Evolutionary conservation across 2,329 filamentous ascomycete genomes (phyloP), one percentile per base, ranked within the genome.

Genomic region (Clathrospora elynae): DNA sequence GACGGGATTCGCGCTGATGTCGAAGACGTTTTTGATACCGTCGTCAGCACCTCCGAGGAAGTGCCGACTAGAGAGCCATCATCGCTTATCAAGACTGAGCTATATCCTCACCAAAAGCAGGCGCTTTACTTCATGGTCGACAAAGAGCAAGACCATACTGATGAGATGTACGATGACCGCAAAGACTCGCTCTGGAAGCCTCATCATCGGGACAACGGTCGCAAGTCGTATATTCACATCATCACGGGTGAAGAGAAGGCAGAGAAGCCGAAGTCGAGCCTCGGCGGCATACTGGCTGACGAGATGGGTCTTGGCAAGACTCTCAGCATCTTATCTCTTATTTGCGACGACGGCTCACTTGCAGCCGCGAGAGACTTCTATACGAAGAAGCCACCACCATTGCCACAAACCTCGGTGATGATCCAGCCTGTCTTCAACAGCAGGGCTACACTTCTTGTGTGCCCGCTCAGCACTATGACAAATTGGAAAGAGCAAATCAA

Each of bases 401-500:
- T 39, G 6, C 34, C 36, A 5, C 24, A 32, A 16, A 20, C 31
- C 3, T 36, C 34, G 5, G 20, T 29, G 17, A 19, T 39, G 22
- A 46, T 62, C 6, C 57, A 57, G 10, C 9, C 71, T 62, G 8
- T 73, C 13, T 77, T 75, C 28, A 95, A 96, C 60, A 83, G 82
- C 5, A 87, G 84, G 61, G 84, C 88, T 0, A 97, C 93, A 0
- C 75, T 99, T 20, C 78, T 99, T 12, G 83, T 99, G 11, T 95
- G 88, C 42, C 93, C 93, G 1, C 78, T 96, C 2, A 96, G 89
- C 61, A 93, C 92, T 0, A 84, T 97, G 44, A 86, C 87, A 17
- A 99, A 97, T 62, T 99, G 93, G 93, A 87, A 92, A 59, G 84
- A 90, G 55, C 93, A 99, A 70, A 88, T 97, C 49, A 86, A 86